A percentile compares a stretch with the other conserved stretches of the same genome.
Conservation (phyloP, 2,329 filamentous ascomycete species). For the Alternaria sp. region DNA sequence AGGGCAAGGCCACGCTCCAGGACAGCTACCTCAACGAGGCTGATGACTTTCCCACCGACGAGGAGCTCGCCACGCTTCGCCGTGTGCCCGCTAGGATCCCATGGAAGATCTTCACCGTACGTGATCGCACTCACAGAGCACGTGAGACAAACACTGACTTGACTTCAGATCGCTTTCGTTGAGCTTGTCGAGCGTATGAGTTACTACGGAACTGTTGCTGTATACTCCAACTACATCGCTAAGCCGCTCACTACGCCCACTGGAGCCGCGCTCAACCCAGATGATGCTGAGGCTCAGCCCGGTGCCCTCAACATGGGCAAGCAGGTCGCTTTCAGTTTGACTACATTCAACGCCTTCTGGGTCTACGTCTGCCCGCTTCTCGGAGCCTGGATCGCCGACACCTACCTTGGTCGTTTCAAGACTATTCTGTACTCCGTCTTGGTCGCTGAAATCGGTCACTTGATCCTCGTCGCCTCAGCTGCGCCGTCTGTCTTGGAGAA, state of each 20-base stretch:
- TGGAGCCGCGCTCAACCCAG: conserved; percentile 38
- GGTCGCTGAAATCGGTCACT: conserved; percentile 65
- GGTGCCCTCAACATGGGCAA: conserved; percentile 64
- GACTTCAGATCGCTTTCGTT: conserved; percentile 44
- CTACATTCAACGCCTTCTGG: conserved; percentile 63
- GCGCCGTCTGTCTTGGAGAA: conserved; percentile 59
- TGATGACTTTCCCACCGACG: conserved; percentile 41
- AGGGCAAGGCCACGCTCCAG: conserved; percentile 49
- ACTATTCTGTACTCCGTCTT: conserved; percentile 63
- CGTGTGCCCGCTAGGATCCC: conserved; percentile 45
- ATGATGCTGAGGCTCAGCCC: conserved; percentile 44
- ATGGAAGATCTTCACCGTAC: conserved; percentile 38
- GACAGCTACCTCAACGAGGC: conserved; percentile 36
- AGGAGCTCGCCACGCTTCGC: conserved; percentile 45
- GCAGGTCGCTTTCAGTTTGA: conserved; percentile 59
- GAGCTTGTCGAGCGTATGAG: conserved; percentile 49
- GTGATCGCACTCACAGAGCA: neutral
- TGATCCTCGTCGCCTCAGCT: conserved; percentile 63
- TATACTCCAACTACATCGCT: conserved; percentile 50
- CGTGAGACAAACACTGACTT: conserved; percentile 1
- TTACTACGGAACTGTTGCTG: conserved; percentile 47
- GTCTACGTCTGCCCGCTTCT: conserved; percentile 65
- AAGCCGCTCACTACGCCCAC: conserved; percentile 36
- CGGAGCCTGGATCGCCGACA: conserved; percentile 66
- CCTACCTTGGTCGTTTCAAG: conserved; percentile 67